Base-by-base conservation (phyloP, 208 protist genomes). In the Crithidia expoeki region DNA sequence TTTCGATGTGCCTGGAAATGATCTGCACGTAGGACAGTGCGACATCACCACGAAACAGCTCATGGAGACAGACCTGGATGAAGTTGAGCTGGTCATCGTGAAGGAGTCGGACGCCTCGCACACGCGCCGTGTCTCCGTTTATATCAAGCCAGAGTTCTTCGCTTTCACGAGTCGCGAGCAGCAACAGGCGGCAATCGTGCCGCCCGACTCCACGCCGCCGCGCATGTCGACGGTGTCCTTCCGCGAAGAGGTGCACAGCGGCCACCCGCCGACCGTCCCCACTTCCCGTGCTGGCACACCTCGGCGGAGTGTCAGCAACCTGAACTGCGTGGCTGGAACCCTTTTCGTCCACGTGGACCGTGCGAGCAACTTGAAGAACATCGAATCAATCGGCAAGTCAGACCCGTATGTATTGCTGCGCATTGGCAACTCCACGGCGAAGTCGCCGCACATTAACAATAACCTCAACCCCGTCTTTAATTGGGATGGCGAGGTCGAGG, bases 321-420 rank as follows among this genome's bases (percentile, higher is more conserved):
- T 16, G 9, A 28, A 46, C 4, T 52, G 23, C 46, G 77, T 56
- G 21, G 60, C 62, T 52, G 84, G 88, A 25, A 81, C 80, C 14
- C 70, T 93, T 25, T 93, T 93, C 63, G 66, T 90, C 12, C 81
- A 72, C 33, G 75, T 93, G 55, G 69, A 74, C 5, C 80, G 83
- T 44, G 83, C 76, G 36, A 78, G n/a, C 10, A 63, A 77, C 28
- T 73, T 93, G 38, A 78, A 81, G 61, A 93, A 93, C 74, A 56
- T 74, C 33, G 80, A 93, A 71, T 52, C 59, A 19, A 2, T 93
- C n/a, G 63, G 68, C 60, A 84, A 56, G 33, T 93, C 88, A 7
- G 88, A 93, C 65, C 88, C 88, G 28, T 93, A 93, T 76, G 88
- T 90, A 14, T 36, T 84, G 42, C 62, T 93, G 42, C 80, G 79